A percentile compares a stretch with the other conserved stretches of the same genome.
Evolutionary conservation across 768 basidiomycete species (phyloP).

Genomic region (Xanthoconium purpureum): DNA sequence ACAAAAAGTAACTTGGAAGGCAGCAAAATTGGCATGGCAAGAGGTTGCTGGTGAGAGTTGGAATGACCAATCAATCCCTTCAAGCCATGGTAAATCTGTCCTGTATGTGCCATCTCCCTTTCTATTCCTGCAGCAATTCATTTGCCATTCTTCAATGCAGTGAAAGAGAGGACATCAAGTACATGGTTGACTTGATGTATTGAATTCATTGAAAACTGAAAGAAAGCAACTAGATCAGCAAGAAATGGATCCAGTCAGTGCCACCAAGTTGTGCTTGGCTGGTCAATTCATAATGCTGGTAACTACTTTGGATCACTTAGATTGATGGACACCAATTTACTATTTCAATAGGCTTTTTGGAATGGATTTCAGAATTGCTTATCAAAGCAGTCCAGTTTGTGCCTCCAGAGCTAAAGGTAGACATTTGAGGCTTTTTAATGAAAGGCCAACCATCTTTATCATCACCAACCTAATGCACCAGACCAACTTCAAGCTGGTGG

Average conservation of each 20-base stretch:
- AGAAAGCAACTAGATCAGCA: constrained; percentile 2
- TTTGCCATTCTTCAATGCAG: too few relatives aligned
- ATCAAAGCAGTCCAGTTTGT: constrained; percentile 11
- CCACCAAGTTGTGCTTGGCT: constrained; percentile 39
- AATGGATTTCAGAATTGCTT: constrained; percentile 13
- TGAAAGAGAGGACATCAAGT: too few relatives aligned
- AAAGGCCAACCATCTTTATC: background rate
- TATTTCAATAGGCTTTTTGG: constrained; percentile 7
- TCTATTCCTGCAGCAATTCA: too few relatives aligned
- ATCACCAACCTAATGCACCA: background rate
- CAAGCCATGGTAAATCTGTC: too few relatives aligned
- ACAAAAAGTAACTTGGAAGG: too few relatives aligned
- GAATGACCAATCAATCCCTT: too few relatives aligned
- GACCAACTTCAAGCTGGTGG: constrained; percentile 2
- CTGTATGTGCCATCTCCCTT: too few relatives aligned
- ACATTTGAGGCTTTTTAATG: constrained; percentile 17
- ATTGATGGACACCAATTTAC: background rate
- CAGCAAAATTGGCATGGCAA: too few relatives aligned
- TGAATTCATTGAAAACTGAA: background rate
- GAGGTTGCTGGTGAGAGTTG: too few relatives aligned
- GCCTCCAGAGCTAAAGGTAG: constrained; percentile 14
- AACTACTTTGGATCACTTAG: constrained; percentile 1
- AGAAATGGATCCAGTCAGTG: constrained; percentile 24
- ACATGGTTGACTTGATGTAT: constrained; percentile 6
- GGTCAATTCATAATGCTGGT: constrained; percentile 42